Conservation (phyloP, 139 green algal species). For the Picochlorum sp. region DNA sequence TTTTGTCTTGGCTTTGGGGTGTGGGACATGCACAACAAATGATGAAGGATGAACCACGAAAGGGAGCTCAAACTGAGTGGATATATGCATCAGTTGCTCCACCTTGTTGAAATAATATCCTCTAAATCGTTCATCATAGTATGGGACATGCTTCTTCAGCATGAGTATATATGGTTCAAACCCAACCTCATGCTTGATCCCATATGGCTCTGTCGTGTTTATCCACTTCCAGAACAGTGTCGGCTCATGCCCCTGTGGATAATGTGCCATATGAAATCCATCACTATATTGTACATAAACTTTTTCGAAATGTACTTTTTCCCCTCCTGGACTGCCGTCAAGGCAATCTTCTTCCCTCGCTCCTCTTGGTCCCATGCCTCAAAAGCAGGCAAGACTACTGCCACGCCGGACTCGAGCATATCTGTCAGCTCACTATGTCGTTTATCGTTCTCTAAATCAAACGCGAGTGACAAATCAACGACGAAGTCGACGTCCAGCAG, state of each 20-base stretch:
- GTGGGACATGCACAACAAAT: conserved; percentile 36
- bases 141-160: conserved; percentile 22
- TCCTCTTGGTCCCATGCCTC: conserved; percentile 26
- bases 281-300: conserved; percentile 22
- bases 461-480: conserved; percentile 9
- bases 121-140: conserved; percentile 33
- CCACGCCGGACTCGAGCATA: conserved; percentile 8
- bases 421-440: conserved; percentile 15
- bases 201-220: conserved; percentile 17
- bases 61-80: conserved; percentile 16
- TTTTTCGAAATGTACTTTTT: conserved; percentile 26
- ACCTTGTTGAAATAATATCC: conserved; percentile 40
- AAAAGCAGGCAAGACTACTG: conserved; percentile 32
- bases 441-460: conserved; percentile 1
- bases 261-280: conserved; percentile 29
- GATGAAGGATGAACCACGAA: conserved; percentile 34
- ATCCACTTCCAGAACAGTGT: conserved; percentile 30
- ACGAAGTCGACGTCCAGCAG: conserved; percentile 34
- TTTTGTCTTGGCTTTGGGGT: conserved; percentile 27
- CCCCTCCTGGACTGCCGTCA: conserved; percentile 16
- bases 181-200: conserved; percentile 18
- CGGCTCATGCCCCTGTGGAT: conserved; percentile 24
- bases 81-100: conserved; percentile 35
- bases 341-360: conserved; percentile 10
- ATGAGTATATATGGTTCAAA: conserved; percentile 37